phyloP scores from a whole-genome alignment of 2,329 filamentous ascomycete genomes.

The Microdochium nivale region DNA sequence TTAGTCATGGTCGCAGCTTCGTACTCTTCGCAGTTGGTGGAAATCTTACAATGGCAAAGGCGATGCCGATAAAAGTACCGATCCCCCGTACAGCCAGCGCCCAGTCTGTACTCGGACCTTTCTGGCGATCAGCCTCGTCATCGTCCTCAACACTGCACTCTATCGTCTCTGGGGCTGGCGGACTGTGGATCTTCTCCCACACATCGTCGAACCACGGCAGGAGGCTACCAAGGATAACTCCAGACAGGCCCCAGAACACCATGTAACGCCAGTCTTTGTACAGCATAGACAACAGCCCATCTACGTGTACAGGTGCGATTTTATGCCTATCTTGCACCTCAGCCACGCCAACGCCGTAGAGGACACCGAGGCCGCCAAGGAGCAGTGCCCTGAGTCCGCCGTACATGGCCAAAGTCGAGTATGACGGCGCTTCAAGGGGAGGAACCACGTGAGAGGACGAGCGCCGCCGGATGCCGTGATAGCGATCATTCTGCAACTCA shows the following conservation, averaged over 20 bases:
- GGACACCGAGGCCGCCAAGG: conserved; percentile 70
- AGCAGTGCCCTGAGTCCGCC: conserved; percentile 49
- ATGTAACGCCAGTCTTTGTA: conserved; percentile 58
- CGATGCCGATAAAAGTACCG: conserved; percentile 52
- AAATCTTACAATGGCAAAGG: conserved; percentile 65
- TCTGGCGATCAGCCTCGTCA: conserved; percentile 14
- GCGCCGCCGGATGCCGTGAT: conserved; percentile 23
- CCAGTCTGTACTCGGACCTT: conserved; percentile 58
- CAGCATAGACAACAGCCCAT: conserved; percentile 27
- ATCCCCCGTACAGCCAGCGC: conserved; percentile 51
- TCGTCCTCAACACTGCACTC: conserved; percentile 8
- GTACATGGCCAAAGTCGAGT: conserved; percentile 32
- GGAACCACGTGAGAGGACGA: conserved; percentile 22
- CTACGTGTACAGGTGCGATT: conserved; percentile 53
- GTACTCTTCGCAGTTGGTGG: background rate
- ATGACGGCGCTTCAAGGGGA: conserved; percentile 17
- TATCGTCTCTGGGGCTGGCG: background rate
- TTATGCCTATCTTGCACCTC: conserved; percentile 65
- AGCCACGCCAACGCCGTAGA: conserved; percentile 75
- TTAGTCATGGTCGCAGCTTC: conserved; percentile 1
- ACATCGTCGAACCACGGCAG: conserved; percentile 77
- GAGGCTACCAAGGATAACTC: conserved; percentile 67
- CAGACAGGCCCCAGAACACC: conserved; percentile 71
- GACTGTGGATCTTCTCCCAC: conserved; percentile 45
- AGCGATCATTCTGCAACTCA: conserved; percentile 16